Evolutionary conservation across 257 asterid species (phyloP).

Genomic region (Haberlea rhodopensis): DNA sequence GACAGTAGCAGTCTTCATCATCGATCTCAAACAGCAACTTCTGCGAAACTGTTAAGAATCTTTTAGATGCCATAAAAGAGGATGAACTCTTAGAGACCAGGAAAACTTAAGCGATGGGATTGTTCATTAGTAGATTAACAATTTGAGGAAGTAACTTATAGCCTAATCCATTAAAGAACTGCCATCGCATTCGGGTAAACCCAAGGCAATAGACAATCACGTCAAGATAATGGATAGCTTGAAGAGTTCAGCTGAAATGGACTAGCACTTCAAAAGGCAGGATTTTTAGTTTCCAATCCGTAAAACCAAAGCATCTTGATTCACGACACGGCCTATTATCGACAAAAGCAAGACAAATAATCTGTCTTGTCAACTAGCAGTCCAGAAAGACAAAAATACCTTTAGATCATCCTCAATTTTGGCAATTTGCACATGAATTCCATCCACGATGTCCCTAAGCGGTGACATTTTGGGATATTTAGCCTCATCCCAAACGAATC

Average conservation of each 20-base stretch:
- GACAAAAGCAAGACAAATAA: background rate
- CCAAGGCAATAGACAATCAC: background rate
- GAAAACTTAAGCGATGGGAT: background rate
- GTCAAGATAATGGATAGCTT: background rate
- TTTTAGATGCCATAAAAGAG: background rate
- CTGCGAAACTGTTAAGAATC: background rate
- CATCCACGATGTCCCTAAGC: conserved; percentile 75
- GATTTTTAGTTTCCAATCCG: background rate
- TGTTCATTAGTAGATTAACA: background rate
- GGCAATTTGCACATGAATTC: conserved; percentile 72
- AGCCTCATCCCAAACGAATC: conserved; percentile 93
- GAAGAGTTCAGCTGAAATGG: conserved; percentile 12
- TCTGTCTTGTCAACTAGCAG: background rate
- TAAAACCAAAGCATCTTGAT: background rate
- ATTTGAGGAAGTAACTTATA: background rate
- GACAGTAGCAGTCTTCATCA: background rate
- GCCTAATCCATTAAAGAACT: background rate
- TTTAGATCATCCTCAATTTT: conserved; percentile 92
- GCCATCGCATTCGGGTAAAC: background rate
- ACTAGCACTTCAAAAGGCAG: background rate
- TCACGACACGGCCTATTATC: background rate
- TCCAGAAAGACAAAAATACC: conserved; percentile 39
- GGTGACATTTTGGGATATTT: conserved; percentile 87
- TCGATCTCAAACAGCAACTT: background rate
- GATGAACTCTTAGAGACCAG: background rate